phyloP scores from a whole-genome alignment of 495 filamentous ascomycete species.

The Hamigera avellanea region DNA sequence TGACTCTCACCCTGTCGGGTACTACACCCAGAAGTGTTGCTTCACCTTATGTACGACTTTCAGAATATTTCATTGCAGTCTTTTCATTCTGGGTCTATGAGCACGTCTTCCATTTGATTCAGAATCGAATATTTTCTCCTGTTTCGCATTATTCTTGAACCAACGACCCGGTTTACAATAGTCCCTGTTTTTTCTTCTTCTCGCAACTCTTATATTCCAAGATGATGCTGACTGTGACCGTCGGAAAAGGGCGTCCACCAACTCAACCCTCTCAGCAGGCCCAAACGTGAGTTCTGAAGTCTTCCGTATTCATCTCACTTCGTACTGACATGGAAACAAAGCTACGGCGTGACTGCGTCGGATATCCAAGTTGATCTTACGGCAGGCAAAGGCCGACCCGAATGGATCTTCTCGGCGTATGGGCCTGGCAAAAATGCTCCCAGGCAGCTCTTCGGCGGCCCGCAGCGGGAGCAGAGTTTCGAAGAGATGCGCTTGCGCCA shows the following conservation, averaged over 20 bases:
- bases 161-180: too few species aligned
- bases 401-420: slow-evolving; percentile 79
- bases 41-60: too few species aligned
- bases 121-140: too few species aligned
- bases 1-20: too few species aligned
- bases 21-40: too few species aligned
- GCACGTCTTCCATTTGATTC: too few species aligned
- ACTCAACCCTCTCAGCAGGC: slow-evolving; percentile 12
- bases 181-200: too few species aligned
- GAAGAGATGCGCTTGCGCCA: slow-evolving; percentile 70
- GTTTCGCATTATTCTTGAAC: too few species aligned
- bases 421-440: slow-evolving; percentile 62
- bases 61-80: too few species aligned
- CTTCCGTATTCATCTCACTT: neutral
- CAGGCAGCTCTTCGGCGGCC: slow-evolving; percentile 68
- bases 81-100: too few species aligned
- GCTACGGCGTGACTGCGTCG: slow-evolving; percentile 40
- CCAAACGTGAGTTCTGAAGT: slow-evolving; percentile 18
- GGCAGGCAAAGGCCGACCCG: slow-evolving; percentile 45
- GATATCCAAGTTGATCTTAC: slow-evolving; percentile 54
- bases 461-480: slow-evolving; percentile 65
- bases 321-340: slow-evolving; percentile 15
- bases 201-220: too few species aligned
- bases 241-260: slow-evolving; percentile 9
- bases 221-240: too few species aligned